Evolutionary conservation across 179 eudicot genomes (phyloP), one percentile per base, ranked within the genome.

Genomic region (Amaranthus tricolor): DNA sequence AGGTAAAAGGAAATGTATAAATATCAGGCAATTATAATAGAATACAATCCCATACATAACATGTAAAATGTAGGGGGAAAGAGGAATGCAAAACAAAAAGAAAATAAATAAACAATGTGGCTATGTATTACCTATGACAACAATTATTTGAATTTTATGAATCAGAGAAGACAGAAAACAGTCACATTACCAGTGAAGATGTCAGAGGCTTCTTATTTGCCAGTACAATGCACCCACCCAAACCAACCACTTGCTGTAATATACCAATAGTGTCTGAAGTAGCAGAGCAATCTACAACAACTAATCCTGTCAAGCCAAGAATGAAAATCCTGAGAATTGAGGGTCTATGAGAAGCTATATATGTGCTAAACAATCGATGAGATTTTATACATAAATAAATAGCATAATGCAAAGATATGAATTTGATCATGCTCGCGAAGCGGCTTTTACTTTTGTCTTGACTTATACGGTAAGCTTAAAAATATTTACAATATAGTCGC

Each of bases 121-220:
- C 40, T 31, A 0, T 24, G 1, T 24, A 20, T 15, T 9, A 12
- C 53, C 66, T 13, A 71, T 31, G 17, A 15, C 48, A 19, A 15
- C 7, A 69, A 14, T 3, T 10, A 3, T 6, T 5, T n/a, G 14
- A 56, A 19, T 31, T 0, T 52, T 21, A 47, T n/a, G 9, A 43
- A 51, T 8, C 7, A 44, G 21, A 44, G 56, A n/a, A 11, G 21
- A n/a, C 16, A 15, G 16, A 43, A 49, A 19, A 55, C 12, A 17
- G 16, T 11, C 6, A 66, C n/a, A 50, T 84, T 89, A 89, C 99
- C 95, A 93, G 60, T 76, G 97, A 80, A 66, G 92, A 85, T 74
- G 97, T 85, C 74, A 93, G 93, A 80, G 99, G 97, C 84, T 89
- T 95, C 85, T 95, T 95, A 83, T 95, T 95, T 67, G 99, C 99